Base-by-base conservation (phyloP, 306 rosid species). In the Dalbergia oliveri region DNA sequence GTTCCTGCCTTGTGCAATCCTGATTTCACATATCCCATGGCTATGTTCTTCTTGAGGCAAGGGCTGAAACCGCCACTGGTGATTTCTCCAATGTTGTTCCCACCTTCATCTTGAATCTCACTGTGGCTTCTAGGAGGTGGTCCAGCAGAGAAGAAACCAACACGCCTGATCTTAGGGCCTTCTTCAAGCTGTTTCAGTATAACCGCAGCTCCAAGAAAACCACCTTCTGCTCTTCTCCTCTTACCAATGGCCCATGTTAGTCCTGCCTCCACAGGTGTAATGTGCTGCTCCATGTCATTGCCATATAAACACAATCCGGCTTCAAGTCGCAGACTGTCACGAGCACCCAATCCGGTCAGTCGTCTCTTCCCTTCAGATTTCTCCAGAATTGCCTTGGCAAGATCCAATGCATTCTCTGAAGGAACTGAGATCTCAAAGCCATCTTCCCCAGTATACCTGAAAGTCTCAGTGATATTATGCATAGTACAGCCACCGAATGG, bases 41-140 rank as follows among this genome's bases (percentile, higher is more conserved):
- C 96, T 41, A 96, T 91, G 77, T 96, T 96, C 95, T 91, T 96
- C 94, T 96, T 86, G 6, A 95, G 92, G 89, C 97, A 93, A 59
- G 99, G 99, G 76, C 98, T 95, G 82, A 95, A 95, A 84, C 99
- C 99, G 77, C 99, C 99, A 71, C 99, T 95, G 12, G 99, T 95
- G 60, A 95, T 88, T 78, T 95, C 98, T 23, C 99, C 99, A 58
- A 95, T 92, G 82, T 83, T 89, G 19, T 88, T 88, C 3, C 98
- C 99, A 54, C 84, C 89, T 73, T 87, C 97, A 50, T 90, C 90
- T 69, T 95, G 91, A 85, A 95, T 93, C 90, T 93, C 98, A 43
- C 97, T 91, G 90, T 93, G 99, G 88, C 98, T 74, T 83, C 98
- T 93, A 21, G 99, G 90, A 81, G 99, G 98, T 2, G 99, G 99